Percentiles rank a stretch among this genome's conserved stretches.
phyloP scores from a whole-genome alignment of 192 early-diverging fungal genomes.

The Paraglomus brasilianum region DNA sequence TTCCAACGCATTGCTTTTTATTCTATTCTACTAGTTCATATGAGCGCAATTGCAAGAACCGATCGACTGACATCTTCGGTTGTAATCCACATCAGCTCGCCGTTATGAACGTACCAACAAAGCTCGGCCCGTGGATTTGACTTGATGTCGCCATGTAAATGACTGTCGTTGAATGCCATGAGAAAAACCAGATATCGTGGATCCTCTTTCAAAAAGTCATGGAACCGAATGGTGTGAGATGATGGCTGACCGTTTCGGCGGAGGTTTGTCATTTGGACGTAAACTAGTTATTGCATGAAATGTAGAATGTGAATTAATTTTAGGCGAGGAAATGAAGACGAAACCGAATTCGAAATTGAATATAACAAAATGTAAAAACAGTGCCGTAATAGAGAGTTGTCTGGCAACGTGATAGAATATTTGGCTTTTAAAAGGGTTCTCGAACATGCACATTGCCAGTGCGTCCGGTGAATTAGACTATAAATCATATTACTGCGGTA shows the following conservation, averaged over 20 bases:
- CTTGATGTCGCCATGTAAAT: constrained; percentile 70
- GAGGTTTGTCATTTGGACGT: constrained; percentile 28
- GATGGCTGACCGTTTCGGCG: constrained; percentile 28
- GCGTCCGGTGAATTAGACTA: too few species aligned
- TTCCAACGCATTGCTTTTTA: background rate
- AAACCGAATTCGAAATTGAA: too few species aligned
- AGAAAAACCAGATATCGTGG: constrained; percentile 60
- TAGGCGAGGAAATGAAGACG: too few species aligned
- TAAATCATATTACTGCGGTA: too few species aligned
- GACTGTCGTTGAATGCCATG: constrained; percentile 65
- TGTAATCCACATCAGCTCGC: background rate
- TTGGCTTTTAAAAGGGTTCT: too few species aligned
- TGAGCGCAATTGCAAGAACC: background rate
- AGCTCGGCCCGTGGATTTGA: constrained; percentile 61
- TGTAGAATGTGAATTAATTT: too few species aligned
- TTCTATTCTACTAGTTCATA: background rate
- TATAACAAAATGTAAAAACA: too few species aligned
- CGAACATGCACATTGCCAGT: too few species aligned
- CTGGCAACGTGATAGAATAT: too few species aligned
- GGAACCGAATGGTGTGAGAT: constrained; percentile 43
- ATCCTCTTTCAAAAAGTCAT: constrained; percentile 66
- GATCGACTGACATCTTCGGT: background rate
- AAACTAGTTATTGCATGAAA: constrained; percentile 1
- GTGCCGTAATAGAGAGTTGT: too few species aligned
- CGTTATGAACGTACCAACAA: constrained; percentile 51